These are phyloP conservation scores for Leptosphaerulina australis DNA, from an alignment of 2,329 filamentous ascomycete species.

Conservation along the genomic window DNA sequence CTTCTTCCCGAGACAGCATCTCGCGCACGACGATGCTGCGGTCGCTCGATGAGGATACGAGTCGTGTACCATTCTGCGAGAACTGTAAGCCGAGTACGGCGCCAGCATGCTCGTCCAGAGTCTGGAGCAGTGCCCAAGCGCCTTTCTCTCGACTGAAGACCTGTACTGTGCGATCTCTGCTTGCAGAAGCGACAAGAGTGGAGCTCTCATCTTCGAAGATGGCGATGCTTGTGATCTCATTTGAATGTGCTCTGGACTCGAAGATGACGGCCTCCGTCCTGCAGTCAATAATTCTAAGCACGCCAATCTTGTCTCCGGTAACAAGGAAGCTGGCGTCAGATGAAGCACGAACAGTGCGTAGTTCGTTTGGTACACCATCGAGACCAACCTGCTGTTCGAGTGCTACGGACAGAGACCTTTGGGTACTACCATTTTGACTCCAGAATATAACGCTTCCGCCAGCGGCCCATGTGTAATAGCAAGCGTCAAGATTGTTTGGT, in stretches of 20 bases:
- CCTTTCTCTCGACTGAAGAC: constrained; percentile 71
- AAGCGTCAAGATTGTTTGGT: constrained; percentile 66
- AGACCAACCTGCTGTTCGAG: constrained; percentile 65
- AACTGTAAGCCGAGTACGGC: constrained; percentile 81
- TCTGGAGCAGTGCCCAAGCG: constrained; percentile 80
- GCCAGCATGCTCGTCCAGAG: constrained; percentile 87
- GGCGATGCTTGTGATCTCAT: constrained; percentile 82
- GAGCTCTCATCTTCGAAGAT: constrained; percentile 69
- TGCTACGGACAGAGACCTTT: constrained; percentile 67
- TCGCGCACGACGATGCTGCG: constrained; percentile 85
- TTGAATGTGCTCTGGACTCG: constrained; percentile 83
- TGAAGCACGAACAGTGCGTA: constrained; percentile 65
- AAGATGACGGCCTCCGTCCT: constrained; percentile 66
- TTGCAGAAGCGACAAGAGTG: constrained; percentile 76
- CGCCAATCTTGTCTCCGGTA: constrained; percentile 86
- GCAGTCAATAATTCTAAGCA: constrained; percentile 72
- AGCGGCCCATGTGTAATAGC: constrained; percentile 89
- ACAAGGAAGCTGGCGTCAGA: constrained; percentile 70
- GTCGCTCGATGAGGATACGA: constrained; percentile 85
- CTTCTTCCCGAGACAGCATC: constrained; percentile 71
- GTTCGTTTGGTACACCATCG: constrained; percentile 61
- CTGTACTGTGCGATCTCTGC: constrained; percentile 86
- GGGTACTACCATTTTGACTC: constrained; percentile 73
- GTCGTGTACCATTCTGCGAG: constrained; percentile 68
- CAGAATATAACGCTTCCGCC: constrained; percentile 83